Evolutionary conservation across 805 yeast genomes (phyloP), one percentile per base, ranked within the genome.

Genomic region (Candida awuae): DNA sequence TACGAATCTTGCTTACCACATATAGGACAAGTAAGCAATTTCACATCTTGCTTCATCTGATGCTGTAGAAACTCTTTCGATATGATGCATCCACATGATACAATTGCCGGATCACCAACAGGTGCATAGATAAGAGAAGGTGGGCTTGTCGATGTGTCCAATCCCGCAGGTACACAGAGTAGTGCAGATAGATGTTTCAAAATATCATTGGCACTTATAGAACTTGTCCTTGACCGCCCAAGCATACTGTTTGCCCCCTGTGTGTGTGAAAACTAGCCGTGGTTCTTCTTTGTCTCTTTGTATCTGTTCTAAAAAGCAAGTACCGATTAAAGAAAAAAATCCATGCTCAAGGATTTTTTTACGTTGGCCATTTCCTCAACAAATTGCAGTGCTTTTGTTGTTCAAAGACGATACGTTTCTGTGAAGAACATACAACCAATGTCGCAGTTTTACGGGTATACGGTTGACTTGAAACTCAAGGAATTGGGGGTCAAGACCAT

Each of bases 371-470:
- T n/a, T n/a, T n/a, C n/a, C n/a, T n/a, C n/a, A n/a, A n/a, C n/a
- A n/a, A n/a, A n/a, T n/a, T n/a, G n/a, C n/a, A n/a, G n/a, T n/a
- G n/a, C n/a, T n/a, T n/a, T n/a, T n/a, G n/a, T n/a, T n/a, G n/a
- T n/a, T n/a, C n/a, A n/a, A n/a, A n/a, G n/a, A n/a, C n/a, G n/a
- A n/a, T n/a, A n/a, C n/a, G n/a, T n/a, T n/a, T n/a, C n/a, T n/a
- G n/a, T n/a, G n/a, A n/a, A n/a, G n/a, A n/a, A n/a, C n/a, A n/a
- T n/a, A n/a, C n/a, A n/a, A n/a, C n/a, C n/a, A 14, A 59, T 56
- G 63, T 55, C 62, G 3, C 68, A 70, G 32, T 70, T 71, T 46
- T 52, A 62, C 9, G 76, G 75, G 1, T 73, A 65, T 41, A 66
- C 63, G 13, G 67, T 73, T 15, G 68, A 66, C 41, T 50, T 73